phyloP scores from a whole-genome alignment of 2,329 filamentous ascomycete genomes.

The Aureobasidium sp. region DNA sequence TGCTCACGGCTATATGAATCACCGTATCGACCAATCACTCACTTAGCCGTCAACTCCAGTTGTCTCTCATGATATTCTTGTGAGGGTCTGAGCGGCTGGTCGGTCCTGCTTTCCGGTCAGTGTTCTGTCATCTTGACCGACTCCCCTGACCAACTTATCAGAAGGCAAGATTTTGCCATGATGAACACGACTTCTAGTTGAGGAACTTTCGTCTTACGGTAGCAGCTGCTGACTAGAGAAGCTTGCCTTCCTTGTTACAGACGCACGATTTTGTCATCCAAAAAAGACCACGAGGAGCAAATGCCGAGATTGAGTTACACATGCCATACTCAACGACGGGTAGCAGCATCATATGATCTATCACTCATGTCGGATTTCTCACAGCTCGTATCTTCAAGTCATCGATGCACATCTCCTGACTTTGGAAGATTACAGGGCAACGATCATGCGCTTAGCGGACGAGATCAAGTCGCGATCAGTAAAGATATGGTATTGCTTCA shows the following conservation, averaged over 20 bases:
- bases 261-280: neutral
- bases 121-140: no score
- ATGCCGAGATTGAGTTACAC: neutral
- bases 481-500: neutral
- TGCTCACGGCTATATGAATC: no score
- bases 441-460: neutral
- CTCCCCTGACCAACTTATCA: neutral
- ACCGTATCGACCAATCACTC: no score
- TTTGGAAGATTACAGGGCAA: neutral
- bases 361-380: neutral
- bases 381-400: neutral
- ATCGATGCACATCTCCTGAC: neutral
- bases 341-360: neutral
- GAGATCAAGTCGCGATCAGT: neutral
- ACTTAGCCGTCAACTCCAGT: neutral
- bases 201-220: no score
- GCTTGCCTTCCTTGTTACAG: no score
- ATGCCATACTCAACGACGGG: neutral
- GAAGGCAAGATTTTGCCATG: no score
- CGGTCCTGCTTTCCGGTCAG: neutral
- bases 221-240: neutral
- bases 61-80: neutral
- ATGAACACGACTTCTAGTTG: no score
- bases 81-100: neutral
- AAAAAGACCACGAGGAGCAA: neutral